Evolutionary conservation across 2,329 filamentous ascomycete genomes (phyloP).

Genomic region (Parastagonospora avenae): DNA sequence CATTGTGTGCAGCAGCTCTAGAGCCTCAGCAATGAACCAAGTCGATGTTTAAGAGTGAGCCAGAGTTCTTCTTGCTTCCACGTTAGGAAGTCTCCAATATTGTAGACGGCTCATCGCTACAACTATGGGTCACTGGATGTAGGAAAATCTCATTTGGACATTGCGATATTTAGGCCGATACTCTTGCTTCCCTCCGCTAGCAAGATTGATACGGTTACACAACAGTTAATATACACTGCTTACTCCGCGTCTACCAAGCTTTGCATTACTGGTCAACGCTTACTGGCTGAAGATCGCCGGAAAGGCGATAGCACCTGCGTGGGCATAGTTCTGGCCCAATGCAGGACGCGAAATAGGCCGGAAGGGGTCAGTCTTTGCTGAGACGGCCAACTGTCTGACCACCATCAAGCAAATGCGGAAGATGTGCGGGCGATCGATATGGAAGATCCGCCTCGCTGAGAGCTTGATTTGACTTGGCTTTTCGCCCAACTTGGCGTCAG

Average conservation of each 20-base stretch:
- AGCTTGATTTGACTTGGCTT: background rate
- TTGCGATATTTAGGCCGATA: no score
- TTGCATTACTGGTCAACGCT: background rate
- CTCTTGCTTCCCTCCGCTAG: background rate
- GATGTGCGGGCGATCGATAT: background rate
- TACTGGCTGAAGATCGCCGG: background rate
- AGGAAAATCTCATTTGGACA: background rate
- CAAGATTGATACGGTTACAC: background rate
- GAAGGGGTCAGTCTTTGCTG: background rate
- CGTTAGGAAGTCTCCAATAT: background rate
- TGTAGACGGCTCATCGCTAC: background rate
- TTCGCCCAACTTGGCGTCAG: background rate
- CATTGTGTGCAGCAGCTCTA: background rate
- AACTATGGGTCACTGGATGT: background rate
- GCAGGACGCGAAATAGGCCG: background rate
- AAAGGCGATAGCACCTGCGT: background rate
- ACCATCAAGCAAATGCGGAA: background rate
- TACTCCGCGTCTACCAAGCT: background rate
- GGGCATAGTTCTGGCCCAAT: background rate
- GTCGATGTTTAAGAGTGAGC: background rate
- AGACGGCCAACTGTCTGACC: background rate
- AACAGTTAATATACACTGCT: background rate
- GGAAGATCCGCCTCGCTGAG: background rate
- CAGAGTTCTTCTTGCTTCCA: no score
- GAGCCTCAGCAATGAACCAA: background rate